Evolutionary conservation across 257 asterid genomes (phyloP).

Genomic region (Solanum sejunctum): DNA sequence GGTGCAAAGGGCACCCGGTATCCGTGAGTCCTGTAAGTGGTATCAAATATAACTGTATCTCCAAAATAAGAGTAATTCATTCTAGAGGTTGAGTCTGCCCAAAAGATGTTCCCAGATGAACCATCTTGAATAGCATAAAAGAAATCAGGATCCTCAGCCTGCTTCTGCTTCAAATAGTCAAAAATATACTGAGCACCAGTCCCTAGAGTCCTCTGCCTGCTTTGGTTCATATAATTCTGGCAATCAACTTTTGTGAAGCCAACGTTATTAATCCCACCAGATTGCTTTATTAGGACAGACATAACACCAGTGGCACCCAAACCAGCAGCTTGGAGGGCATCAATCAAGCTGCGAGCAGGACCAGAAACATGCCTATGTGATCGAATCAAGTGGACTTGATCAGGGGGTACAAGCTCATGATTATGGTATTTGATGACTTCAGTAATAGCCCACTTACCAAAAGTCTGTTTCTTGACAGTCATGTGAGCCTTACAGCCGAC

Average conservation of each 20-base stretch:
- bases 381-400: conserved; percentile 78
- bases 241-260: conserved; percentile 94
- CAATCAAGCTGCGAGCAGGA: conserved; percentile 83
- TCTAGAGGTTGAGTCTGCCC: conserved; percentile 77
- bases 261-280: conserved; percentile 83
- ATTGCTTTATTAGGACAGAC: conserved; percentile 85
- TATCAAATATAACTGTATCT: conserved; percentile 83
- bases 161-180: conserved; percentile 78
- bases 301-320: conserved; percentile 90
- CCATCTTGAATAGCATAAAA: conserved; percentile 75
- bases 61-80: conserved; percentile 62
- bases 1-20: conserved; percentile 85
- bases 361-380: conserved; percentile 92
- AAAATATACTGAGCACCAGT: conserved; percentile 77
- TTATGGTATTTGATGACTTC: conserved; percentile 70
- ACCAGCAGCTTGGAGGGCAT: conserved; percentile 97
- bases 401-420: conserved; percentile 84
- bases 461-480: conserved; percentile 70
- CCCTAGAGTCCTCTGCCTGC: conserved; percentile 67
- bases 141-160: conserved; percentile 49
- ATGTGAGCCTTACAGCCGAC: conserved; percentile 89
- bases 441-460: conserved; percentile 78
- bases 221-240: conserved; percentile 76
- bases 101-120: conserved; percentile 54
- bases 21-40: conserved; percentile 85